Evolutionary conservation across 352 stramenopile genomes (phyloP).

Genomic region (Phytopythium litorale): DNA sequence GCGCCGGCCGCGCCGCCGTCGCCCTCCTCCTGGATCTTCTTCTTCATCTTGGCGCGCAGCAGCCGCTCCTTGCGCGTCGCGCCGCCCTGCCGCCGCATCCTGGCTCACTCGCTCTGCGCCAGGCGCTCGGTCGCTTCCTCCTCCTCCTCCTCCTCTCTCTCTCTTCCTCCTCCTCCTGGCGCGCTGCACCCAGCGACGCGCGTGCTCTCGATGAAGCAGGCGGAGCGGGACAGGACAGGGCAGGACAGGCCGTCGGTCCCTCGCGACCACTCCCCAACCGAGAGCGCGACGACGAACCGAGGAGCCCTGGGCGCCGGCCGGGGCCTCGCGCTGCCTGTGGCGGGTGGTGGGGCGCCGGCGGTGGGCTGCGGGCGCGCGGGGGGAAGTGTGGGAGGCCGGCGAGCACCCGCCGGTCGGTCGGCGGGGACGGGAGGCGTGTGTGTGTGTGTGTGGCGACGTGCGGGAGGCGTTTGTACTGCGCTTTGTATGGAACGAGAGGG

Average conservation of each 20-base stretch:
- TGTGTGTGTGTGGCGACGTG: not conserved
- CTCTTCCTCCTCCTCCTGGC: not conserved
- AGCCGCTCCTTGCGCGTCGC: constrained; percentile 79
- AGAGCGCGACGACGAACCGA: constrained; percentile 4
- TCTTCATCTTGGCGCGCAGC: constrained; percentile 85
- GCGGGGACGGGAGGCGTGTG: not conserved
- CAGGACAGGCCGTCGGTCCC: not conserved
- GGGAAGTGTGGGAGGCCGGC: too few species aligned
- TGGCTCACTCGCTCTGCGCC: not conserved
- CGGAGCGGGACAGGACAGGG: too few species aligned
- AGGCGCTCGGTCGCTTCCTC: too few species aligned
- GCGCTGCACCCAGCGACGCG: too few species aligned
- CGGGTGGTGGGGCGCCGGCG: too few species aligned
- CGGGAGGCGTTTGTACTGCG: too few species aligned
- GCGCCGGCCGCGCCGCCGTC: constrained; percentile 26
- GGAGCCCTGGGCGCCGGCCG: not conserved
- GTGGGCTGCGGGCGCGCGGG: too few species aligned
- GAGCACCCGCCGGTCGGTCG: not conserved
- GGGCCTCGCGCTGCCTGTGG: not conserved
- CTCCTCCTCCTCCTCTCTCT: not conserved
- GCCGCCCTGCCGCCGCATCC: constrained; percentile 37
- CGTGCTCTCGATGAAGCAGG: too few species aligned
- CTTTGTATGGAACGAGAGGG: not conserved
- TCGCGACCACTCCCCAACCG: constrained; percentile 2
- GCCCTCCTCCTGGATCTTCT: constrained; percentile 77